Percentiles rank a stretch among this genome's conserved stretches.
Evolutionary conservation across 1,284 basidiomycete species (phyloP).

Genomic region (Moniliophthora roreri): DNA sequence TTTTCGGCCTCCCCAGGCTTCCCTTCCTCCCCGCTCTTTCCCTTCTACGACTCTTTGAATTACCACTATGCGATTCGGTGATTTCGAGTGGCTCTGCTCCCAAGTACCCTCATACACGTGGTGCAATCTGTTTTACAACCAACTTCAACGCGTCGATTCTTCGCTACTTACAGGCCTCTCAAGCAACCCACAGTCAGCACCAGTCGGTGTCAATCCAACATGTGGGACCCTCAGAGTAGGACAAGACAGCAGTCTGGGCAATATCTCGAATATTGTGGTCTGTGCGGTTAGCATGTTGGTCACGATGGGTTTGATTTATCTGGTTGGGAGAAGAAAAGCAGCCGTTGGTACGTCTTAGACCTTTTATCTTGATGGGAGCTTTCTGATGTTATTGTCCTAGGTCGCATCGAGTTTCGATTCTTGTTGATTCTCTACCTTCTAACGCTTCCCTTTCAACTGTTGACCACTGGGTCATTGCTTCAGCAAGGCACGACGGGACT

Average conservation of each 20-base stretch:
- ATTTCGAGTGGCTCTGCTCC: conserved; percentile 57
- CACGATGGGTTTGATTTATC: conserved; percentile 36
- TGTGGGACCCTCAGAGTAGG: conserved; percentile 53
- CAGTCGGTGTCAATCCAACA: conserved; percentile 56
- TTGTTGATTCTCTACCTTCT: conserved; percentile 69
- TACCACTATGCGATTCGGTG: conserved; percentile 44
- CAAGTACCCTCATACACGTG: conserved; percentile 64
- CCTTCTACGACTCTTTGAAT: no score
- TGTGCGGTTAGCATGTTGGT: conserved; percentile 52
- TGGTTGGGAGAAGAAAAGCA: conserved; percentile 32
- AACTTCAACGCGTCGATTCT: conserved; percentile 37
- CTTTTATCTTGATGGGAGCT: background rate
- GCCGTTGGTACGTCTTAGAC: conserved; percentile 48
- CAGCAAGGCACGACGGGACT: conserved; percentile 71
- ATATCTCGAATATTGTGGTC: conserved; percentile 60
- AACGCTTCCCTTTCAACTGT: conserved; percentile 72
- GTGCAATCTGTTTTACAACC: conserved; percentile 73
- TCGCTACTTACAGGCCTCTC: conserved; percentile 38
- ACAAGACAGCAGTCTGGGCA: conserved; percentile 46
- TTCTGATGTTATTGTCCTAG: conserved; percentile 31
- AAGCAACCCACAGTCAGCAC: conserved; percentile 41
- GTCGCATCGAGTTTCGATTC: conserved; percentile 65
- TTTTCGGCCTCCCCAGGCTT: no score
- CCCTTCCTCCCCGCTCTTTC: no score
- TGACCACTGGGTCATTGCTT: conserved; percentile 77